phyloP scores from a whole-genome alignment of 441 rosid species.

The Pelargonium citronellum region DNA sequence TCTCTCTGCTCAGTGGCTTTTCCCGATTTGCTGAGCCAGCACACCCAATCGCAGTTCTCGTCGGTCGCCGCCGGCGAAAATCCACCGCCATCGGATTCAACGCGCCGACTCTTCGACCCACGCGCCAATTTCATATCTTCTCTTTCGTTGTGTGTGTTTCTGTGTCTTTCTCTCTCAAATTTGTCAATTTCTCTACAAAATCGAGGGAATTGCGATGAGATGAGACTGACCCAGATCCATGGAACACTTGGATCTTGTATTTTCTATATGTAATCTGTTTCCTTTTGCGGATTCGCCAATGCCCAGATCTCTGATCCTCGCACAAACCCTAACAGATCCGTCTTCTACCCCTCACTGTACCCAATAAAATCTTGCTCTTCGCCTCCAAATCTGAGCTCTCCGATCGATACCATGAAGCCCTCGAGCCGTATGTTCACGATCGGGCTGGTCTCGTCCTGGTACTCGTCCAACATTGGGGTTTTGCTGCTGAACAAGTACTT shows the following conservation, averaged over 20 bases:
- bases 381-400: neutral
- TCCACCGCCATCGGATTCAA: neutral
- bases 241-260: neutral
- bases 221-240: conserved; percentile 6
- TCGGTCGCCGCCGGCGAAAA: neutral
- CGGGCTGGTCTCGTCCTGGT: conserved; percentile 74
- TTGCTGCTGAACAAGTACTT: conserved; percentile 75
- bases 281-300: neutral
- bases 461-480: conserved; percentile 83
- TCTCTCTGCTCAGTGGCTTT: conserved; percentile 6
- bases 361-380: neutral
- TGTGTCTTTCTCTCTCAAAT: neutral
- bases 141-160: too few species aligned
- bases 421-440: conserved; percentile 53
- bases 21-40: neutral
- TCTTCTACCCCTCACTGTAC: neutral
- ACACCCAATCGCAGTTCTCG: neutral
- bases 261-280: neutral
- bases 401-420: neutral
- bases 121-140: too few species aligned
- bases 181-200: neutral
- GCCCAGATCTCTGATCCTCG: too few species aligned
- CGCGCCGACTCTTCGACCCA: neutral
- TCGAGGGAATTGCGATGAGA: neutral
- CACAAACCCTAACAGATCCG: neutral